Base-by-base conservation (phyloP, 2,329 filamentous ascomycete species). In the Talaromyces sp. region DNA sequence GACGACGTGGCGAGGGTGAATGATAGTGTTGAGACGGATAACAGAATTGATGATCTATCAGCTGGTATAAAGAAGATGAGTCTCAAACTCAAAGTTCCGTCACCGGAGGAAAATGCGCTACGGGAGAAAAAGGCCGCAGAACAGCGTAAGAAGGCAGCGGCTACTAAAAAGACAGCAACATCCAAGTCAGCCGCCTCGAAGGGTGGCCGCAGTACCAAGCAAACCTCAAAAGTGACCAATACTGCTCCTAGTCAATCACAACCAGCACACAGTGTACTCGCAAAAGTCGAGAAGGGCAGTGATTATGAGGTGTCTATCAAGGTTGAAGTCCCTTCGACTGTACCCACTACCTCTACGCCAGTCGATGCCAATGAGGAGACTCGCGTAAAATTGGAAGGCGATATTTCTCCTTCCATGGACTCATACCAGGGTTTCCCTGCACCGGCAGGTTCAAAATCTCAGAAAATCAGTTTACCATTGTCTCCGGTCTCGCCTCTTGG, bases 1-100 rank as follows among this genome's bases (percentile, higher is more conserved):
- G 39, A 45, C 1, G 57, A 60, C 17, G 62, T 54, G 40, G 67
- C 64, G 11, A 64, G 63, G n/a, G 21, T 36, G 25, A 61, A 62
- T 50, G 59, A 61, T 51, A 65, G 68, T 55, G 66, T 72, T 15
- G 75, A 78, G 33, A 66, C 84, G 45, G 81, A 84, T 45, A 73
- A 72, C 17, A 11, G 15, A 19, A 51, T 59, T 9, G 57, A 59
- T 9, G 51, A 59, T 37, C 68, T 85, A 25, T 75, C 80, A 1
- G 74, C 77, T 2, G 80, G 80, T 3, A 68, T 85, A 60, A 81
- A 81, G 65, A 80, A 80, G 28, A 67, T 78, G 60, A 76, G 69
- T 55, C 80, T 86, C 56, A 85, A 82, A 21, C 66, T 87, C 50
- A 84, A 83, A 61, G 73, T 85, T 53, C 81, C 81, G 0, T 76